Percentiles rank a stretch among this genome's conserved stretches.
These are phyloP conservation scores for Warburgia ugandensis DNA, from an alignment of 164 flowering plant genomes.

Conservation along the genomic window DNA sequence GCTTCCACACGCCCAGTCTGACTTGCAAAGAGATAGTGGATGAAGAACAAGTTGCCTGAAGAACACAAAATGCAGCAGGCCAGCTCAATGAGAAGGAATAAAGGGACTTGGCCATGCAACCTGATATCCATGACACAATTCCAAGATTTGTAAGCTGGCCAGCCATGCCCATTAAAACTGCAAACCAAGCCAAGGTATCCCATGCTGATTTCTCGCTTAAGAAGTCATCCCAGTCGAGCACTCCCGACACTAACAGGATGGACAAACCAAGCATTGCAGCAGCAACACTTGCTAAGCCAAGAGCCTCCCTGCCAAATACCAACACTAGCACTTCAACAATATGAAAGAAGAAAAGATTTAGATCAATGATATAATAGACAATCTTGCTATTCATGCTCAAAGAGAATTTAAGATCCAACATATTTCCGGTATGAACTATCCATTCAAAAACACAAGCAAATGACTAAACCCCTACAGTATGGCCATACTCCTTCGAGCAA, in stretches of 20 bases:
- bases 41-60: slow-evolving; percentile 79
- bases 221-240: slow-evolving; percentile 89
- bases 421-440: too few species aligned
- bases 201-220: slow-evolving; percentile 83
- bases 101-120: slow-evolving; percentile 56
- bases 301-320: slow-evolving; percentile 42
- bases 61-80: slow-evolving; percentile 78
- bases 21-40: slow-evolving; percentile 93
- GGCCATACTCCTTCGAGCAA: too few species aligned
- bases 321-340: too few species aligned
- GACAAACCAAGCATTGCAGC: slow-evolving; percentile 91
- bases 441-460: too few species aligned
- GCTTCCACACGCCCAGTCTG: slow-evolving; percentile 97
- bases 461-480: too few species aligned
- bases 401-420: too few species aligned
- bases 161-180: slow-evolving; percentile 90
- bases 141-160: slow-evolving; percentile 84
- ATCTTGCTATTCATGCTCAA: too few species aligned
- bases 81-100: slow-evolving; percentile 69
- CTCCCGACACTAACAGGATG: slow-evolving; percentile 64
- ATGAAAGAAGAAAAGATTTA: too few species aligned
- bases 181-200: slow-evolving; percentile 97
- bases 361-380: too few species aligned
- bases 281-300: slow-evolving; percentile 79
- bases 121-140: slow-evolving; percentile 77